A percentile compares a stretch with the other conserved stretches of the same genome.
Conservation (phyloP, 2,329 filamentous ascomycete genomes). For the Microsporum audouinii region DNA sequence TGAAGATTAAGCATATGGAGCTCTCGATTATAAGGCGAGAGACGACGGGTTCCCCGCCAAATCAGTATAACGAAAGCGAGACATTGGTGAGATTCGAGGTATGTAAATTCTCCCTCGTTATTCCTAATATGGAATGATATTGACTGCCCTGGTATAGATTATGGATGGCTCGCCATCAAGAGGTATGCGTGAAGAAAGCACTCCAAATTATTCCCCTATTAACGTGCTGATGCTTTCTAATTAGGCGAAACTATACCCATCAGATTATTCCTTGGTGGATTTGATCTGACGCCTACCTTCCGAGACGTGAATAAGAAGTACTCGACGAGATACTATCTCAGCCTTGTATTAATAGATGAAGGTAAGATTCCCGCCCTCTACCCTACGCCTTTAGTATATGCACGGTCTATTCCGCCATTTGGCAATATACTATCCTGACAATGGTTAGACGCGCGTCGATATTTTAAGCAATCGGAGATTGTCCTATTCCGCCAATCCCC, state of each 20-base stretch:
- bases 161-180: slow-evolving; percentile 99
- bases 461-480: slow-evolving; percentile 99
- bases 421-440: neutral
- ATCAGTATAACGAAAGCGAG: slow-evolving; percentile 99
- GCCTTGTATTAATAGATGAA: slow-evolving; percentile 89
- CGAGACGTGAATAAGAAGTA: slow-evolving; percentile 99
- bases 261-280: slow-evolving; percentile 88
- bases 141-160: slow-evolving; percentile 47
- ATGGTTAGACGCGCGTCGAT: slow-evolving; percentile 72
- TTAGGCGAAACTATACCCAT: slow-evolving; percentile 85
- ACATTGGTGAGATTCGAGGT: slow-evolving; percentile 94
- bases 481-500: slow-evolving; percentile 75
- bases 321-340: slow-evolving; percentile 94
- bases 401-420: neutral
- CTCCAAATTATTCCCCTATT: neutral
- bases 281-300: slow-evolving; percentile 95
- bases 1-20: slow-evolving; percentile 99
- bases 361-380: slow-evolving; percentile 41
- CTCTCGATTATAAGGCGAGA: slow-evolving; percentile 93
- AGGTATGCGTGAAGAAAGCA: slow-evolving; percentile 45
- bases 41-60: slow-evolving; percentile 90
- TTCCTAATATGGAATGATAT: slow-evolving; percentile 6
- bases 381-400: no score
- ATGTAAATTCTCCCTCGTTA: slow-evolving; percentile 17
- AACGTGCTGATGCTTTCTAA: neutral